These are phyloP conservation scores for Bryum argenteum DNA, from an alignment of 225 moss, liverwort and hornwort species.

Conservation along the genomic window DNA sequence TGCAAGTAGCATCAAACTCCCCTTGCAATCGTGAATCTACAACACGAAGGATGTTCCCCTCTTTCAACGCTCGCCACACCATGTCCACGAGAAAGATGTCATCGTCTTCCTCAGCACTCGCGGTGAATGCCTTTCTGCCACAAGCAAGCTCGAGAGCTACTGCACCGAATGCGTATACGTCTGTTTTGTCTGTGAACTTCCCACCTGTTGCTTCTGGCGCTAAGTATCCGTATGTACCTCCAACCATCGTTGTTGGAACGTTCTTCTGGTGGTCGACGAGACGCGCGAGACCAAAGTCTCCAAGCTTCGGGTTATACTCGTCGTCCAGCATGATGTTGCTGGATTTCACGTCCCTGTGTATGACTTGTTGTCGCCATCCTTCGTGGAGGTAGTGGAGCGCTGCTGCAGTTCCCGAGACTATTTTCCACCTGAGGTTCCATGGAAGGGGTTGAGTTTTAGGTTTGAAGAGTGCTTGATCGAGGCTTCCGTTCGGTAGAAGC, in stretches of 20 bases:
- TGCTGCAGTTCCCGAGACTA: constrained; percentile 8
- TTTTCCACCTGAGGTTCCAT: constrained; percentile 30
- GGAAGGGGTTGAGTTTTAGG: constrained; percentile 14
- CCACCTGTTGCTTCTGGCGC: constrained; percentile 48
- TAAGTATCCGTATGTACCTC: constrained; percentile 53
- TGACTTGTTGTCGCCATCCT: constrained; percentile 49
- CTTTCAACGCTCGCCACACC: constrained; percentile 44
- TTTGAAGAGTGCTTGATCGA: constrained; percentile 31
- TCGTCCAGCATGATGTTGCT: constrained; percentile 57
- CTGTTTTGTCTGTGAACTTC: constrained; percentile 45
- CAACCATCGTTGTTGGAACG: constrained; percentile 35
- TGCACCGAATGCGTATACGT: constrained; percentile 52
- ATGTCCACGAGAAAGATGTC: constrained; percentile 42
- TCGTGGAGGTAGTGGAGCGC: constrained; percentile 18
- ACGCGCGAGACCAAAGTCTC: constrained; percentile 61
- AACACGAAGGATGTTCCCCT: background rate
- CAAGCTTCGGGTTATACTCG: constrained; percentile 45
- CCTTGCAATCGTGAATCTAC: too few relatives aligned
- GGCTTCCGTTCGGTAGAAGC: constrained; percentile 51
- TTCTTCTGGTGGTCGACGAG: constrained; percentile 46
- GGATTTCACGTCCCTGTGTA: constrained; percentile 54
- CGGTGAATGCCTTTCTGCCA: constrained; percentile 29
- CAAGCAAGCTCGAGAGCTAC: constrained; percentile 47
- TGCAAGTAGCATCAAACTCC: too few relatives aligned
- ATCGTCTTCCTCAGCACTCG: background rate